Base-by-base conservation (phyloP, 306 rosid species). In the Cyclanthera cordifolia region DNA sequence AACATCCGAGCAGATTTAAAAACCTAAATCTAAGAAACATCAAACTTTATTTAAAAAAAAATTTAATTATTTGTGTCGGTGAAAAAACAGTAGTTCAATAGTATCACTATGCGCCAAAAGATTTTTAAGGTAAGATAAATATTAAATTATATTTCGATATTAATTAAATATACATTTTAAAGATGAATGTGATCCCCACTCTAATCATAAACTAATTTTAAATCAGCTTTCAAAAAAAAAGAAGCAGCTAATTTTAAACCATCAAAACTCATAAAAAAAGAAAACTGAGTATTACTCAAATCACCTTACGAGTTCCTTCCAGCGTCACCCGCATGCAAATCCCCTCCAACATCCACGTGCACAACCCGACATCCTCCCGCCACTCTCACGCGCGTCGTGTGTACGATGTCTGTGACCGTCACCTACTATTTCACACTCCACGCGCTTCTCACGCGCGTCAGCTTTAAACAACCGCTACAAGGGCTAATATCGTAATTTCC, bases 281-380 rank as follows among this genome's bases (percentile, higher is more conserved):
- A 15, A 58, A 28, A 58, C 23, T 14, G 54, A 24, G 70, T 39
- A 45, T 45, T 65, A 25, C 41, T 28, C 23, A 5, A 23, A 45
- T 63, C 41, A 65, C 54, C 54, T 39, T 46, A 46, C 54, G 53
- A 46, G 53, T 16, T 37, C 59, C 12, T 19, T 50, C 72, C 58
- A 69, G 72, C 60, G 59, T 49, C 47, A 49, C 59, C 47, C 59
- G 45, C 72, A 69, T 67, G 58, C 47, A 67, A 61, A 24, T 45
- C 32, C 15, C 30, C 49, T 51, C 19, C 32, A 30, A 3, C 72
- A 5, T 50, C 60, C 72, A 69, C 72, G 72, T 69, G 57, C 59
- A 32, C 72, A 32, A 28, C 72, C 58, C 59, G 46, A 49, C 32
- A 47, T 67, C 37, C 55, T 67, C 72, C 46, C 23, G 43, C 57